Conservation (phyloP, 2,329 filamentous ascomycete genomes). For the Penicillium sp. region DNA sequence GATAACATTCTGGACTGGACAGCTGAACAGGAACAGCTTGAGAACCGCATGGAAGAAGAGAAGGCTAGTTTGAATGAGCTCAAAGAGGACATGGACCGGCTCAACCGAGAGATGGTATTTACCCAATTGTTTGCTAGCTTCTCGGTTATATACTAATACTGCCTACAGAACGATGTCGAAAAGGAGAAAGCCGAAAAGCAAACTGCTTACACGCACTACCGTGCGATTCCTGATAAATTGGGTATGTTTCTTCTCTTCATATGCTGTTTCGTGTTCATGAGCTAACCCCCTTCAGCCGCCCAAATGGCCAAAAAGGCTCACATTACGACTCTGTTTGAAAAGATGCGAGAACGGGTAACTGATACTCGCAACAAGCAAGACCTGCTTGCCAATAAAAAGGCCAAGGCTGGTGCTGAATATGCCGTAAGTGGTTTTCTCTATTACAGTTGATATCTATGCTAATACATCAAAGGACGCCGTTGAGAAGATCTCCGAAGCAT, state of each 20-base stretch:
- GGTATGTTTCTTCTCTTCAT: constrained; percentile 43
- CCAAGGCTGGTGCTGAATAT: constrained; percentile 56
- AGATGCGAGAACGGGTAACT: constrained; percentile 50
- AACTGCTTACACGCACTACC: constrained; percentile 63
- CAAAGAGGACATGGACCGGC: constrained; percentile 17
- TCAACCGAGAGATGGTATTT: constrained; percentile 45
- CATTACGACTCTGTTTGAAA: constrained; percentile 40
- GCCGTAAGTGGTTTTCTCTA: constrained; percentile 43
- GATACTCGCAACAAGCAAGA: constrained; percentile 59
- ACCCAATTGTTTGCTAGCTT: background rate
- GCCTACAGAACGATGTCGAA: constrained; percentile 35
- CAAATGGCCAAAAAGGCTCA: constrained; percentile 49
- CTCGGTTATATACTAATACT: constrained; percentile 6
- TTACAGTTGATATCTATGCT: background rate
- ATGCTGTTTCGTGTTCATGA: background rate
- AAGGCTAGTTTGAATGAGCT: constrained; percentile 24
- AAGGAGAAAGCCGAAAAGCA: constrained; percentile 68
- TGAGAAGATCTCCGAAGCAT: constrained; percentile 60
- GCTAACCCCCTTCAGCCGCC: constrained; percentile 38
- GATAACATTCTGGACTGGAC: constrained; percentile 48
- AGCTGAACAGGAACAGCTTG: constrained; percentile 39
- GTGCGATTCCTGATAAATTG: constrained; percentile 69
- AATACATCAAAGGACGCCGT: constrained; percentile 53
- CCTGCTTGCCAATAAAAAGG: constrained; percentile 56
- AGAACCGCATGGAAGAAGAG: constrained; percentile 32